Percentiles rank a stretch among this genome's conserved stretches.
Evolutionary conservation across 441 rosid genomes (phyloP).

Genomic region (Theobroma grandiflorum): DNA sequence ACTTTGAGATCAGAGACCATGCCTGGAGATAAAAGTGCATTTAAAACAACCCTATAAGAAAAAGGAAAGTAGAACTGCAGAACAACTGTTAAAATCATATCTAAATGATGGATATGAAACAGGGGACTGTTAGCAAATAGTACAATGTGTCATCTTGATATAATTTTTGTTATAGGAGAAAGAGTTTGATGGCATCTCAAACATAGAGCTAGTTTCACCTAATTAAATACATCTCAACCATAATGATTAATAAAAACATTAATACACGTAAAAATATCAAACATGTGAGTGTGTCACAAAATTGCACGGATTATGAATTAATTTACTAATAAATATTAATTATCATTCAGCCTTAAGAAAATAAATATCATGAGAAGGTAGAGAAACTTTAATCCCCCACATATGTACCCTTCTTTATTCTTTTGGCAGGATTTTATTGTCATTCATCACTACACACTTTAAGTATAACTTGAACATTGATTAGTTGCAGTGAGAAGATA

Average conservation of each 20-base stretch:
- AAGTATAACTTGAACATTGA: background rate
- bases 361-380: background rate
- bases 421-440: conserved; percentile 3
- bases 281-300: no score
- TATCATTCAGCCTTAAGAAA: background rate
- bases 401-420: background rate
- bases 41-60: conserved; percentile 6
- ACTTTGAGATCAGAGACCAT: conserved; percentile 62
- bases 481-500: background rate
- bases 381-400: background rate
- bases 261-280: background rate
- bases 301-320: conserved; percentile 1
- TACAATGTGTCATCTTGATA: background rate
- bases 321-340: background rate
- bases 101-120: background rate
- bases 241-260: background rate
- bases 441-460: conserved; percentile 2
- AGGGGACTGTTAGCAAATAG: background rate
- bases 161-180: background rate
- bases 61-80: background rate
- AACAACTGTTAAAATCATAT: background rate
- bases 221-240: background rate
- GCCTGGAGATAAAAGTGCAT: conserved; percentile 41
- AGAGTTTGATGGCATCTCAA: background rate
- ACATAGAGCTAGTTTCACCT: background rate